Conservation (phyloP, 345 rosid species). For the Erucastrum elatum region DNA sequence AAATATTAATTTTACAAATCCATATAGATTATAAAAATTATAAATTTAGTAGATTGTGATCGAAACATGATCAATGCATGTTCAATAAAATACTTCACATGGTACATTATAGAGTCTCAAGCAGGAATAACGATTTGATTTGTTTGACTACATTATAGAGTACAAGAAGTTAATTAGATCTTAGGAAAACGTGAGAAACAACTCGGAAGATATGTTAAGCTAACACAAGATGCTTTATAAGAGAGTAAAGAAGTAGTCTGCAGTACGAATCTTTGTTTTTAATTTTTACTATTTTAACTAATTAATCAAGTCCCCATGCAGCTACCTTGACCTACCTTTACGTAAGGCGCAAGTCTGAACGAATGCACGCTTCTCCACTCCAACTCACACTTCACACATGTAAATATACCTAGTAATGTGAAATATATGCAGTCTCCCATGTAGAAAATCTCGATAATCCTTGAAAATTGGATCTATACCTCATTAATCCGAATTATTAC, state of each 20-base stretch:
- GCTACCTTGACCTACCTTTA: conserved; percentile 10
- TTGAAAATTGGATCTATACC: background rate
- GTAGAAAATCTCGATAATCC: background rate
- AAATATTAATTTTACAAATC: background rate
- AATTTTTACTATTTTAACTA: background rate
- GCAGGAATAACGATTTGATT: background rate
- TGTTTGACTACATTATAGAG: background rate
- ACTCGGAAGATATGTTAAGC: background rate
- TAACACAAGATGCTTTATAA: too few relatives aligned
- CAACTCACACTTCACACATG: background rate
- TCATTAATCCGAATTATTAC: background rate
- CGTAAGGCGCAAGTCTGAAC: background rate
- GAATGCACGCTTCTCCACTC: conserved; percentile 10
- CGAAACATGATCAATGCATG: background rate
- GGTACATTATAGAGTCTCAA: background rate
- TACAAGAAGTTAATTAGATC: background rate
- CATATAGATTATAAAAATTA: background rate
- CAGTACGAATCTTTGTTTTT: background rate
- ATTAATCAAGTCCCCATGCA: conserved; percentile 13
- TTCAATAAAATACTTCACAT: background rate
- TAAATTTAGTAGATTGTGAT: background rate
- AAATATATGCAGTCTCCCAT: background rate
- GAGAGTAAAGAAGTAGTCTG: background rate
- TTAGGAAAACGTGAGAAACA: background rate
- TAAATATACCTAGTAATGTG: background rate